Evolutionary conservation across 2,329 filamentous ascomycete species (phyloP), one percentile per base, ranked within the genome.

Genomic region (Lasiodiplodia sp.): DNA sequence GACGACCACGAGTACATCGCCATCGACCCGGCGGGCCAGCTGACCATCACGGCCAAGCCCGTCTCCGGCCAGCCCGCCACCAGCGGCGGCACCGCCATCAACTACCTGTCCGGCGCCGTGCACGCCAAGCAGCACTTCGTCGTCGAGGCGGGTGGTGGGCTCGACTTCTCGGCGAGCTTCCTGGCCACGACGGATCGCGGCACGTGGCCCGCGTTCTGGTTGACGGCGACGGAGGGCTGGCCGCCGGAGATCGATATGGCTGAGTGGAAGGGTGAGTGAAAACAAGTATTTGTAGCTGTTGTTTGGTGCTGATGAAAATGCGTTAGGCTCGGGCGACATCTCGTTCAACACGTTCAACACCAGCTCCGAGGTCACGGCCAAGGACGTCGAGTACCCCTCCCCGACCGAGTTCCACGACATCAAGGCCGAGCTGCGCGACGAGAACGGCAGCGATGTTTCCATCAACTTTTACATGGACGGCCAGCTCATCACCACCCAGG

Each of bases 221-320:
- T 88, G 16, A 87, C 85, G 1, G 85, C 80, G 0, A 85, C 85
- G 0, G 74, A 85, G 55, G 80, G 82, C 0, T 88, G 87, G 87
- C 87, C 86, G 18, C 87, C 87, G 0, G 87, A 88, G 81, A 83
- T 88, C 67, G 87, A 88, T 73, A 81, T 88, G 76, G 86, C 86
- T 1, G 87, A 88, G 75, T 88, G 87, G 87, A 88, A 88, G 73
- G 87, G 87, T 65, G 40, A 44, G n/a, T 8, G 8, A 18, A 23
- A 23, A 7, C 1, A 28, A 6, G 5, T 28, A 28, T 28, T 28
- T 28, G 2, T 40, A 2, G 12, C 3, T 25, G 23, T 37, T 44
- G 11, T 4, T 3, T 31, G 11, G 12, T 25, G 12, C 12, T 55
- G 16, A 18, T 16, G 11, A 2, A 18, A 6, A 25, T 25, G 25